Conservation (phyloP, 1,284 basidiomycete species). For the Rhodotorula sp. region DNA sequence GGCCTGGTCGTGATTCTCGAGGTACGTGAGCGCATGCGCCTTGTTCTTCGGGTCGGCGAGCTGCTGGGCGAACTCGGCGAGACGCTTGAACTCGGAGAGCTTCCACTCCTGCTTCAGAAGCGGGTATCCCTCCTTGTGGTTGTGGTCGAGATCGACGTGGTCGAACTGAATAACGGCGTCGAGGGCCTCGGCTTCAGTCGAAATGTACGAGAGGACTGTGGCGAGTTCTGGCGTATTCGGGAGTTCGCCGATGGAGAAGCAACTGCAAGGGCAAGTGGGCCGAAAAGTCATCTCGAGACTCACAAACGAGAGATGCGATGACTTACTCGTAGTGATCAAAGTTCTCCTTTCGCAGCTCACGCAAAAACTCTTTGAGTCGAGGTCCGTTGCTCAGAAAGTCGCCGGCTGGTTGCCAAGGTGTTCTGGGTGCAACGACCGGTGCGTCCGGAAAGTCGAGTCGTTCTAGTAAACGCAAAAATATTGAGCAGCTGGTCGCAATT, state of each 20-base stretch:
- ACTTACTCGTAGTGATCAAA: conserved; percentile 54
- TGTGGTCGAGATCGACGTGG: conserved; percentile 24
- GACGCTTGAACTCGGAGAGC: conserved; percentile 59
- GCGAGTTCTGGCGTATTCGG: conserved; percentile 56
- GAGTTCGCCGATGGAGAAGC: conserved; percentile 68
- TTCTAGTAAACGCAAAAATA: conserved; percentile 5
- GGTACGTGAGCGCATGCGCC: conserved; percentile 19
- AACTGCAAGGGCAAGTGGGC: conserved; percentile 42
- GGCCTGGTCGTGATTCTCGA: conserved; percentile 65
- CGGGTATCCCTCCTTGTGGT: conserved; percentile 41
- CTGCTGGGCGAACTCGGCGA: conserved; percentile 58
- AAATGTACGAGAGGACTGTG: conserved; percentile 55
- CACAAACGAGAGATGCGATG: conserved; percentile 17
- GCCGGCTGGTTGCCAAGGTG: conserved; percentile 9
- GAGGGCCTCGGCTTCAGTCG: conserved; percentile 63
- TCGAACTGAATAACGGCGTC: conserved; percentile 66
- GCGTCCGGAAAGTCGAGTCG: conserved; percentile 46
- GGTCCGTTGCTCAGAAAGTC: conserved; percentile 52
- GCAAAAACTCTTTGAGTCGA: conserved; percentile 64
- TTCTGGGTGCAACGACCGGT: conserved; percentile 33
- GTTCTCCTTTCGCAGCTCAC: conserved; percentile 64
- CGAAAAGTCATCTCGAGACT: too few species aligned
- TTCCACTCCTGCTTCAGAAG: conserved; percentile 57
- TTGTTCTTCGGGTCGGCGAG: conserved; percentile 49
- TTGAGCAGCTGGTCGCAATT: neutral